Evolutionary conservation across 208 protist species (phyloP).

Genomic region (Wallacemonas sp.): DNA sequence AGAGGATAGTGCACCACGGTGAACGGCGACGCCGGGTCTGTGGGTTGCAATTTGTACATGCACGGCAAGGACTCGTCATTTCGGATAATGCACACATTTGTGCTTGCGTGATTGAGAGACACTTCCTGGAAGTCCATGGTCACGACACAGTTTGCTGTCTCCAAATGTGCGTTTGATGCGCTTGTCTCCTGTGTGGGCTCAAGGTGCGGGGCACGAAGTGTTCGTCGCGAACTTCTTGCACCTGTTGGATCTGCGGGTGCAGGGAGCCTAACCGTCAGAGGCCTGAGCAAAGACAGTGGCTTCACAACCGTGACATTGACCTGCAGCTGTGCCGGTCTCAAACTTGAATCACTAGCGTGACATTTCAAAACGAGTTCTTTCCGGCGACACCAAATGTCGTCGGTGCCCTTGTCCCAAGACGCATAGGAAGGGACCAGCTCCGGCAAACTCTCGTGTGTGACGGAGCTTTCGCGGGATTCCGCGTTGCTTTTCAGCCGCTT

Average conservation of each 20-base stretch:
- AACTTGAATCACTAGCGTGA: background rate
- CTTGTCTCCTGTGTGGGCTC: background rate
- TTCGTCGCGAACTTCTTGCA: background rate
- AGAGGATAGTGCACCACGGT: conserved; percentile 36
- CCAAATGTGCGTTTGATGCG: background rate
- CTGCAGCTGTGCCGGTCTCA: conserved; percentile 22
- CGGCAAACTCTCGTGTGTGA: background rate
- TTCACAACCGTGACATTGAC: conserved; percentile 40
- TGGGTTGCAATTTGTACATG: conserved; percentile 40
- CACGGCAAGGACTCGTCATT: conserved; percentile 30
- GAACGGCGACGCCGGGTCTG: conserved; percentile 62
- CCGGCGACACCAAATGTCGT: conserved; percentile 30
- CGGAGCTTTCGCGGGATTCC: conserved; percentile 12
- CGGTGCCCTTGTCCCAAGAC: conserved; percentile 23
- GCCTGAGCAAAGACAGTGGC: conserved; percentile 6
- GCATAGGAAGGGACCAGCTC: conserved; percentile 16
- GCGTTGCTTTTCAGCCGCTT: conserved; percentile 2
- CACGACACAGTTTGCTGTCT: background rate
- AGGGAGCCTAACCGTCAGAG: background rate
- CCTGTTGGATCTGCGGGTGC: background rate
- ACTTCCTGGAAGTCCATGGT: conserved; percentile 63
- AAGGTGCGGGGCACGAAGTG: background rate
- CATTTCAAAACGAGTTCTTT: conserved; percentile 33
- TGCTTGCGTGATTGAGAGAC: conserved; percentile 39
- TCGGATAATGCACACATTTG: conserved; percentile 35